These are phyloP conservation scores for Ceratocystis variospora DNA, from an alignment of 2,329 filamentous ascomycete genomes.

Conservation along the genomic window DNA sequence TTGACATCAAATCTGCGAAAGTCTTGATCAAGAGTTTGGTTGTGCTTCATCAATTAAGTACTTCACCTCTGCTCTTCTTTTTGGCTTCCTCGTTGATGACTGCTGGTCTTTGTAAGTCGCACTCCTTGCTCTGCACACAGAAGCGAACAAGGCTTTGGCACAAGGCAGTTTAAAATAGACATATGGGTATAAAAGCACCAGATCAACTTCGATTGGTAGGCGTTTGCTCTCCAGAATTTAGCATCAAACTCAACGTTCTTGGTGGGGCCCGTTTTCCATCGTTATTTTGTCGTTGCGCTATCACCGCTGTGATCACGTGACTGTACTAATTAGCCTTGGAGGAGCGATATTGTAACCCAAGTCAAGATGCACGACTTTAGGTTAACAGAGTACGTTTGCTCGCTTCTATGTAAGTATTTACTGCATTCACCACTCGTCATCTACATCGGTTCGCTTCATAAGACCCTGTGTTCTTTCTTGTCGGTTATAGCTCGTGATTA, in stretches of 20 bases:
- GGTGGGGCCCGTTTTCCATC: constrained; percentile 1
- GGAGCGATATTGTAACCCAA: neutral
- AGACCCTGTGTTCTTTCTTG: no score
- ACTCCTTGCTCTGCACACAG: neutral
- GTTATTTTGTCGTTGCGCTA: constrained; percentile 4
- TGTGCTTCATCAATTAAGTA: neutral
- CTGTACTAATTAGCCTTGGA: neutral
- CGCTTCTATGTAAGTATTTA: no score
- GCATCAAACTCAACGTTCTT: neutral
- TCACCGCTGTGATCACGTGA: neutral
- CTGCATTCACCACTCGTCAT: no score
- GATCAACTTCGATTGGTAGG: constrained; percentile 1
- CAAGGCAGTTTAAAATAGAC: neutral
- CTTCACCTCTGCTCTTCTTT: neutral
- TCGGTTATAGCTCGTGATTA: neutral
- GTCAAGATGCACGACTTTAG: neutral
- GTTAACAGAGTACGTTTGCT: no score
- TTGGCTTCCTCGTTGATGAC: neutral
- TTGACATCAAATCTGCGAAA: neutral
- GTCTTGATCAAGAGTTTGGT: neutral
- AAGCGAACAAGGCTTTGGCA: neutral
- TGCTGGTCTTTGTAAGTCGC: neutral
- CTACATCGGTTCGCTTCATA: no score
- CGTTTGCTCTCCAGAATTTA: neutral
- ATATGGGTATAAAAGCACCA: neutral